These are phyloP conservation scores for Sedum album DNA, from an alignment of 164 flowering plant species.

Conservation along the genomic window DNA sequence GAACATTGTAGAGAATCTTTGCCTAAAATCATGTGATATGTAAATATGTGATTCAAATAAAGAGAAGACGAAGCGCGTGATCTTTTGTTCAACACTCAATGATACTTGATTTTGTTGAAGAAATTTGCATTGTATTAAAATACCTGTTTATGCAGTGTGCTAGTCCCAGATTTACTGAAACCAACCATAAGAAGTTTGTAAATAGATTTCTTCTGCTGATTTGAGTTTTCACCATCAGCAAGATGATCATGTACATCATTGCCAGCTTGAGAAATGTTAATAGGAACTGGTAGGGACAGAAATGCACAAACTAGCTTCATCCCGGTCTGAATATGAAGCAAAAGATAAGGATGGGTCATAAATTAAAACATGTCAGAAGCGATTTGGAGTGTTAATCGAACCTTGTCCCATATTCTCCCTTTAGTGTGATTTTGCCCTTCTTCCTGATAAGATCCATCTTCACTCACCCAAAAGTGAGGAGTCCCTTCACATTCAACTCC, in stretches of 20 bases:
- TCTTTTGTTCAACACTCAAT: background rate
- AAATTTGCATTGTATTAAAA: background rate
- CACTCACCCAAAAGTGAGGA: slow-evolving; percentile 38
- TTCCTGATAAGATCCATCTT: slow-evolving; percentile 46
- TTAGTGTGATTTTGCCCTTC: slow-evolving; percentile 36
- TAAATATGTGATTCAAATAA: background rate
- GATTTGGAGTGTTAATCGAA: slow-evolving; percentile 9
- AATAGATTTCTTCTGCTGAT: slow-evolving; percentile 16
- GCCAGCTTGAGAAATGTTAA: slow-evolving; percentile 13
- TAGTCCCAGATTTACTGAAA: slow-evolving; percentile 38
- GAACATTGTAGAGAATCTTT: slow-evolving; percentile 33
- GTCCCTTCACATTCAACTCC: slow-evolving; percentile 45
- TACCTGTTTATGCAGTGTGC: slow-evolving; percentile 56
- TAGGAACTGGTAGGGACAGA: slow-evolving; percentile 42
- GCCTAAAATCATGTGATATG: slow-evolving; percentile 26
- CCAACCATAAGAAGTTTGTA: slow-evolving; percentile 44
- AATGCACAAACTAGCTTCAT: slow-evolving; percentile 26
- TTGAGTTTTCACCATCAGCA: slow-evolving; percentile 6
- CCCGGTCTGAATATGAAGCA: slow-evolving; percentile 20
- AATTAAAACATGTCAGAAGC: background rate
- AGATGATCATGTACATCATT: slow-evolving; percentile 17
- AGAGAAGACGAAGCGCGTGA: background rate
- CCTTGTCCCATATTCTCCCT: slow-evolving; percentile 49
- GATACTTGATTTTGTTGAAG: too few relatives aligned
- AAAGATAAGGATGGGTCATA: background rate